Conservation (phyloP, 73 alveolate genomes). For the Tetrahymena malaccensis region DNA sequence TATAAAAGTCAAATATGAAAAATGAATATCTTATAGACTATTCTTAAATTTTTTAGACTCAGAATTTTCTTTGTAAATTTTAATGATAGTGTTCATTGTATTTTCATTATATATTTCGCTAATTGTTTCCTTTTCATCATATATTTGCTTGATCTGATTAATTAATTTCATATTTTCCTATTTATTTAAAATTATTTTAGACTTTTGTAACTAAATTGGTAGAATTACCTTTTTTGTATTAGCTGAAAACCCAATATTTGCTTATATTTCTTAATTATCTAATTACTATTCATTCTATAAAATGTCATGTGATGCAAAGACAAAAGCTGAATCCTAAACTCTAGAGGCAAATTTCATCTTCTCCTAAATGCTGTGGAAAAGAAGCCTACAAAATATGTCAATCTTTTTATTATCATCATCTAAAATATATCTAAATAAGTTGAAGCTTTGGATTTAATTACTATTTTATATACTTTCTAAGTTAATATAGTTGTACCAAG, state of each 20-base stretch:
- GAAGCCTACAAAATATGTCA: not conserved
- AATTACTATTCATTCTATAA: not conserved
- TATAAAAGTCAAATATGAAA: not conserved
- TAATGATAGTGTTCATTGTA: not conserved
- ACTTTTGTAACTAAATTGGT: not conserved
- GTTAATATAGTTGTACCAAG: not conserved
- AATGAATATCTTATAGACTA: not conserved
- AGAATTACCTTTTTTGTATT: not conserved
- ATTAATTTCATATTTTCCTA: not conserved
- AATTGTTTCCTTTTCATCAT: not conserved
- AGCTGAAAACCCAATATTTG: not conserved
- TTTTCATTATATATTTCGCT: not conserved
- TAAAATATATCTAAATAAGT: not conserved
- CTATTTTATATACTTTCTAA: not conserved
- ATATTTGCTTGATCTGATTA: not conserved
- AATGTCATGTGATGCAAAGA: not conserved
- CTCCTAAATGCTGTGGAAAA: not conserved
- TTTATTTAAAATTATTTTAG: not conserved
- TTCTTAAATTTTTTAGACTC: not conserved
- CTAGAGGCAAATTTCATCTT: not conserved
- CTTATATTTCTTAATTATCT: not conserved
- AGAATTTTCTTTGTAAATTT: not conserved
- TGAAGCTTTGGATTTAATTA: not conserved
- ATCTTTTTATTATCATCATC: not conserved
- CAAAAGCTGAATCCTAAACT: not conserved